Evolutionary conservation across 495 filamentous ascomycete genomes (phyloP).

Genomic region (Evansstolkia leycettana): DNA sequence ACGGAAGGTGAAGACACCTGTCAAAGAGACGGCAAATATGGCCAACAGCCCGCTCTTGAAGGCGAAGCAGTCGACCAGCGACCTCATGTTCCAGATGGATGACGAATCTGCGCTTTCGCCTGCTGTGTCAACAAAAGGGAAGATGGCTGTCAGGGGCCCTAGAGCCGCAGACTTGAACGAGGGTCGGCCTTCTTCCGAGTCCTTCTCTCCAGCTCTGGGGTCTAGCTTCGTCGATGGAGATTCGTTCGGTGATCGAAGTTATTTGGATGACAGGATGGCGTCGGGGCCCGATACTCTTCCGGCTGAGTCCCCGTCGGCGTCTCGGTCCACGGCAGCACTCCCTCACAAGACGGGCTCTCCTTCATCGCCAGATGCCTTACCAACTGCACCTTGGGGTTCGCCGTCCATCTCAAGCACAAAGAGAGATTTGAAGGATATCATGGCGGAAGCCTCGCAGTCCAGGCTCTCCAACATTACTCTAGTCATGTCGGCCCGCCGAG

Average conservation of each 20-base stretch:
- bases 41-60: constrained; percentile 46
- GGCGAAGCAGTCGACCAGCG: constrained; percentile 49
- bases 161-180: constrained; percentile 8
- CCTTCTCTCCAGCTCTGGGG: constrained; percentile 13
- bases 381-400: constrained; percentile 46
- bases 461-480: constrained; percentile 59
- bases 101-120: constrained; percentile 44
- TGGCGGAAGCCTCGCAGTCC: constrained; percentile 57
- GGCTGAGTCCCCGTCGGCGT: constrained; percentile 20
- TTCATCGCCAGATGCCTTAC: constrained; percentile 4
- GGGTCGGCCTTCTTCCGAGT: constrained; percentile 12
- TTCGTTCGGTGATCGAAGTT: constrained; percentile 19
- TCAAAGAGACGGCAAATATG: constrained; percentile 30
- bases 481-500: constrained; percentile 43
- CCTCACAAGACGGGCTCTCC: constrained; percentile 12
- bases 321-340: constrained; percentile 9
- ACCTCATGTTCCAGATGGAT: constrained; percentile 92
- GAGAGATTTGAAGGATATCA: constrained; percentile 70
- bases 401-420: constrained; percentile 46
- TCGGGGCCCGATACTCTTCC: constrained; percentile 11
- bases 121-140: constrained; percentile 18
- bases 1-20: constrained; percentile 38
- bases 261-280: constrained; percentile 25
- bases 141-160: constrained; percentile 14
- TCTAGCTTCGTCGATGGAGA: constrained; percentile 17